Conservation (phyloP, 1,284 basidiomycete genomes). For the Ganoderma boninense region DNA sequence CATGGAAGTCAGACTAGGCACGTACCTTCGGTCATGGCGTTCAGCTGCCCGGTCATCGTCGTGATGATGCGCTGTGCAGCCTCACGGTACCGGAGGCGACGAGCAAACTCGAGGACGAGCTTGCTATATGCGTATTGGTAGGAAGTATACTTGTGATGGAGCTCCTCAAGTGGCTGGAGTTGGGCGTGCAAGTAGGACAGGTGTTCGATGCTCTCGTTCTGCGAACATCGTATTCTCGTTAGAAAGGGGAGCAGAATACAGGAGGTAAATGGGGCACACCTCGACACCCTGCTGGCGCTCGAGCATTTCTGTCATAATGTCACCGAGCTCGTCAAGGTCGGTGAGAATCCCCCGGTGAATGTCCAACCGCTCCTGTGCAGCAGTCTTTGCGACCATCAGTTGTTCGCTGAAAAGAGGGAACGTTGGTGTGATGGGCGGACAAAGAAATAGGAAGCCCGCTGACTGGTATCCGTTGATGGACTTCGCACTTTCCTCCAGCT, state of each 20-base stretch:
- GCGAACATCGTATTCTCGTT: background rate
- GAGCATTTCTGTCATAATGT: slow-evolving; percentile 81
- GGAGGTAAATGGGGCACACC: slow-evolving; percentile 46
- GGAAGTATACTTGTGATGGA: slow-evolving; percentile 68
- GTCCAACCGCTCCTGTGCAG: slow-evolving; percentile 54
- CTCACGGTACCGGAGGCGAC: slow-evolving; percentile 72
- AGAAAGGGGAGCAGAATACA: background rate
- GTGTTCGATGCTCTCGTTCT: slow-evolving; percentile 63
- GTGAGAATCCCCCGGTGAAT: slow-evolving; percentile 59
- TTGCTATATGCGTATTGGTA: slow-evolving; percentile 78
- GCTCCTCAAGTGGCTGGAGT: slow-evolving; percentile 64
- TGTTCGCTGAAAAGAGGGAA: slow-evolving; percentile 52
- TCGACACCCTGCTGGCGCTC: slow-evolving; percentile 70
- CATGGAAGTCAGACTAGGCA: background rate
- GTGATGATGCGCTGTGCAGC: slow-evolving; percentile 68
- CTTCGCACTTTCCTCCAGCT: slow-evolving; percentile 66
- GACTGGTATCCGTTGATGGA: slow-evolving; percentile 66
- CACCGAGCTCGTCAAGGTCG: slow-evolving; percentile 76
- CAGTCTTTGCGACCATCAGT: slow-evolving; percentile 53
- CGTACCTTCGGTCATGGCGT: slow-evolving; percentile 70
- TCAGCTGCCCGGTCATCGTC: slow-evolving; percentile 69
- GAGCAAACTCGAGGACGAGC: slow-evolving; percentile 73
- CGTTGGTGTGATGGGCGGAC: background rate
- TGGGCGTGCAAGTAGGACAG: slow-evolving; percentile 65
- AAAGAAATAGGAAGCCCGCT: slow-evolving; percentile 36